A percentile compares a stretch with the other conserved stretches of the same genome.
Conservation (phyloP, 176 grass and related monocot genomes). For the Oryza nivara region DNA sequence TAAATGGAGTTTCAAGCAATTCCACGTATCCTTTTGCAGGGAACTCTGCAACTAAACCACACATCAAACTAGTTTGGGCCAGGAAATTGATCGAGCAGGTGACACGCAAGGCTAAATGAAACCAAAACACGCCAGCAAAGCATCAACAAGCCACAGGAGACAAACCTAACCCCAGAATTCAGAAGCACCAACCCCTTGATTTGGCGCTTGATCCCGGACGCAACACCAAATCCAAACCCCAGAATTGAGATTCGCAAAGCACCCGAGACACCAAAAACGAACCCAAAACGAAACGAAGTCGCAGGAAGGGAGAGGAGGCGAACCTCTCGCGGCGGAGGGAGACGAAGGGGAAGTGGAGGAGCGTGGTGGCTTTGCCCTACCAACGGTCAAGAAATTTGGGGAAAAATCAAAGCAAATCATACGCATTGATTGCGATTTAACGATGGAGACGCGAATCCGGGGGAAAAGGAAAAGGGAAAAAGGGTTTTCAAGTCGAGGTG, state of each 20-base stretch:
- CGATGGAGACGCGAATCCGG: background rate
- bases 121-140: background rate
- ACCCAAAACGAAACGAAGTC: too few relatives aligned
- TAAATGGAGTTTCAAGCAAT: background rate
- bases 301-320: too few relatives aligned
- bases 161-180: background rate
- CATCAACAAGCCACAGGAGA: background rate
- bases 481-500: background rate
- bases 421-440: background rate
- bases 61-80: background rate
- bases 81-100: constrained; percentile 35
- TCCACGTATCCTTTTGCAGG: background rate
- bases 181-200: background rate
- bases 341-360: background rate
- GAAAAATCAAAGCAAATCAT: background rate
- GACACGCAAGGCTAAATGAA: background rate
- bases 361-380: background rate
- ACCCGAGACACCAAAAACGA: background rate
- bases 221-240: background rate
- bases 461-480: background rate
- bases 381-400: constrained; percentile 3
- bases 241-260: background rate
- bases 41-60: background rate
- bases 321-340: too few relatives aligned
- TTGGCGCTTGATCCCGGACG: background rate